phyloP scores from a whole-genome alignment of 2,329 filamentous ascomycete species.

The Blastomyces percursus region DNA sequence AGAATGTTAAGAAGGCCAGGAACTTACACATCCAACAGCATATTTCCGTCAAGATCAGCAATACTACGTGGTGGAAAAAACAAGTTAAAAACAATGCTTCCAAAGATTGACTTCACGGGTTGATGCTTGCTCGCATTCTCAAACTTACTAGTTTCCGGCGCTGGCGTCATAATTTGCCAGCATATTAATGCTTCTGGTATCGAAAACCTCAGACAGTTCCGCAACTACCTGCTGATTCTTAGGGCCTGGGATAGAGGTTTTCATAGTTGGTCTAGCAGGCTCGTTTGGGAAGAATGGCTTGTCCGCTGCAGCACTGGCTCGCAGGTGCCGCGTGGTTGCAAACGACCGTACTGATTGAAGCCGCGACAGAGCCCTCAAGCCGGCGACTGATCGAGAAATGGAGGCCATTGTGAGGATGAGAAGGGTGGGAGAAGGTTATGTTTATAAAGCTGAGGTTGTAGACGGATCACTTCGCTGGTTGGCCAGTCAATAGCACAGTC shows the following conservation, averaged over 20 bases:
- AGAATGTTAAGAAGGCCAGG: neutral
- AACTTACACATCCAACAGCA: constrained; percentile 41
- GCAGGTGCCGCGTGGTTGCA: constrained; percentile 4
- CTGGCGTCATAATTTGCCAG: constrained; percentile 64
- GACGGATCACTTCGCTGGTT: neutral
- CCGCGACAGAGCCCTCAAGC: constrained; percentile 25
- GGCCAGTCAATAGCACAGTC: neutral
- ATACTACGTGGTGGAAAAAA: constrained; percentile 23
- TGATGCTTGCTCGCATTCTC: neutral
- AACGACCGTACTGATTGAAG: constrained; percentile 24
- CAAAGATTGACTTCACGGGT: neutral
- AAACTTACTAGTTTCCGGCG: constrained; percentile 60
- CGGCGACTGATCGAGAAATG: constrained; percentile 27
- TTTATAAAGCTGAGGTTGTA: neutral
- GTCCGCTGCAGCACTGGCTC: constrained; percentile 14
- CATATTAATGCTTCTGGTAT: constrained; percentile 78
- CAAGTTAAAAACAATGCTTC: neutral
- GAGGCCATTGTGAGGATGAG: constrained; percentile 23
- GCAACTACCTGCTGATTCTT: constrained; percentile 57
- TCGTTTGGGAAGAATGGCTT: constrained; percentile 49
- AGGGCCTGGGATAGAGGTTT: constrained; percentile 61
- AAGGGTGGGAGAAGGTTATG: neutral
- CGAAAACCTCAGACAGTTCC: constrained; percentile 67
- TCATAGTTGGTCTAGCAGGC: constrained; percentile 44
- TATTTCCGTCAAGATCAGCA: constrained; percentile 41